Evolutionary conservation across 257 asterid species (phyloP).

Genomic region (Mentha longifolia): DNA sequence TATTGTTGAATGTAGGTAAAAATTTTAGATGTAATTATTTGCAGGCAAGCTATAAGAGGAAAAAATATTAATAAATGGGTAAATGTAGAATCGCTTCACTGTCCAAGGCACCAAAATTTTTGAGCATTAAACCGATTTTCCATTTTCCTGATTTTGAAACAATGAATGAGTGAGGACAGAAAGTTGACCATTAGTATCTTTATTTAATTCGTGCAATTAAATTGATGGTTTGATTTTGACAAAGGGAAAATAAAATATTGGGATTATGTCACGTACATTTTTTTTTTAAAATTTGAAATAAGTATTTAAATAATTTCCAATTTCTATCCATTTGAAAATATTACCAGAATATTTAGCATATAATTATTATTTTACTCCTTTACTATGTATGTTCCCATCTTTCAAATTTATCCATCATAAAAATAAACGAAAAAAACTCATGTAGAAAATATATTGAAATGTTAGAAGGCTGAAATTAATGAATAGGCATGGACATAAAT

Average conservation of each 20-base stretch:
- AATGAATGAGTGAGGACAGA: neutral
- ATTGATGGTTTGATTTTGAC: constrained; percentile 5
- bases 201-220: neutral
- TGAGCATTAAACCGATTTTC: neutral
- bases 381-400: neutral
- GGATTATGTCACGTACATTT: no score
- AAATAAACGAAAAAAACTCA: neutral
- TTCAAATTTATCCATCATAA: neutral
- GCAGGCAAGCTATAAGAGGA: neutral
- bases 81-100: neutral
- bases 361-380: no score
- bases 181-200: constrained; percentile 7
- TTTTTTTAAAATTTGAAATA: no score
- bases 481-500: neutral
- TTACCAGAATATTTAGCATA: no score
- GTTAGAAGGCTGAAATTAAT: neutral
- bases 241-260: neutral
- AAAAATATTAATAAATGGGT: neutral
- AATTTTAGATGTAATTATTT: neutral
- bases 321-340: no score
- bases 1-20: neutral
- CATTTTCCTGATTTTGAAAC: neutral
- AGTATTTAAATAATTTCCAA: neutral
- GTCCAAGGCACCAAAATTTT: neutral
- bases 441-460: neutral